Percentiles rank a stretch among this genome's conserved stretches.
phyloP scores from a whole-genome alignment of 208 protist genomes.

The Lotmaria passim region DNA sequence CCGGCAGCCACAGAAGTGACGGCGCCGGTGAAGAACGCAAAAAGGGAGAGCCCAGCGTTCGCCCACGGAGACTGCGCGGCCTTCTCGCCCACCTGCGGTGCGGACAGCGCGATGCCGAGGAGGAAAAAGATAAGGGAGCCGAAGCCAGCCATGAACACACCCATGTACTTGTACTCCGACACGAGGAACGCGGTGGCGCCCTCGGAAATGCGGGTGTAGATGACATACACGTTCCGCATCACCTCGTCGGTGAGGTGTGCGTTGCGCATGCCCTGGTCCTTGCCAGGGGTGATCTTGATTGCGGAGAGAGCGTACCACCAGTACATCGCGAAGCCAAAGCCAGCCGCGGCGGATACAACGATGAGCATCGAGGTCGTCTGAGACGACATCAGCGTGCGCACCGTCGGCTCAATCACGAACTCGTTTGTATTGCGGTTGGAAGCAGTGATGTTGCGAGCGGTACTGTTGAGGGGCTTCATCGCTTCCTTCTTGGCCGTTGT shows the following conservation, averaged over 20 bases:
- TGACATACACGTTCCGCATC: slow-evolving; percentile 87
- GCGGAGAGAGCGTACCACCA: slow-evolving; percentile 77
- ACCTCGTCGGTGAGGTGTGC: slow-evolving; percentile 78
- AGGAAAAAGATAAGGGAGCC: slow-evolving; percentile 79
- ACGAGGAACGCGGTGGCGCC: slow-evolving; percentile 84
- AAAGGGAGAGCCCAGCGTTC: slow-evolving; percentile 66
- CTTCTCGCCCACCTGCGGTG: slow-evolving; percentile 40
- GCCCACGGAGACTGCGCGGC: slow-evolving; percentile 47
- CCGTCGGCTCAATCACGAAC: not conserved
- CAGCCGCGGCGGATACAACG: slow-evolving; percentile 52
- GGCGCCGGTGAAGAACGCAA: slow-evolving; percentile 77
- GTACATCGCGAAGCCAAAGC: slow-evolving; percentile 84
- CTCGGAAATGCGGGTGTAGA: slow-evolving; percentile 78
- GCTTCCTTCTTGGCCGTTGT: slow-evolving; percentile 3
- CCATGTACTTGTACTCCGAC: slow-evolving; percentile 89
- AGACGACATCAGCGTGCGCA: slow-evolving; percentile 40
- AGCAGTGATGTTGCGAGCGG: not conserved
- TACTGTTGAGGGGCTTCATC: not conserved
- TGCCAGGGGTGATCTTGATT: slow-evolving; percentile 64
- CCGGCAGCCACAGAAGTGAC: slow-evolving; percentile 82
- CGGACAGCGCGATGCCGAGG: slow-evolving; percentile 68
- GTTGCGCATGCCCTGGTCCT: slow-evolving; percentile 70
- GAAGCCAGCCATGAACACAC: slow-evolving; percentile 78
- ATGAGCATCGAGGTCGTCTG: slow-evolving; percentile 50
- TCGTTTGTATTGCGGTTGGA: slow-evolving; percentile 1